Evolutionary conservation across 805 yeast genomes (phyloP).

Genomic region (Maudiozyma turicensis): DNA sequence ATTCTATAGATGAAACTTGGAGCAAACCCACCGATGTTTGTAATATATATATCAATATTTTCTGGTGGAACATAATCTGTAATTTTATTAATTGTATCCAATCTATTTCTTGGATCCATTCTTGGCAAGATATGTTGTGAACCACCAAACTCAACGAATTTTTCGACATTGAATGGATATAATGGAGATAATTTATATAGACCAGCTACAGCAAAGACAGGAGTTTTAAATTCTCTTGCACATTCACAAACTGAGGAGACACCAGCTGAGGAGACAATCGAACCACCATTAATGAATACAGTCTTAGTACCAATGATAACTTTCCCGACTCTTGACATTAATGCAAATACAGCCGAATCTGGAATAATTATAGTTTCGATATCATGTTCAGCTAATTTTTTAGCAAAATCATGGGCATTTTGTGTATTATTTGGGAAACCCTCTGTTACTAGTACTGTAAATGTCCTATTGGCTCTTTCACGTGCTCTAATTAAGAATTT

Average conservation of each 20-base stretch:
- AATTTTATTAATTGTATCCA: slow-evolving; percentile 60
- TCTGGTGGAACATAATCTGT: slow-evolving; percentile 92
- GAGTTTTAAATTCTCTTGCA: slow-evolving; percentile 92
- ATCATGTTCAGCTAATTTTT: slow-evolving; percentile 68
- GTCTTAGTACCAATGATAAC: slow-evolving; percentile 88
- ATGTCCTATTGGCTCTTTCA: slow-evolving; percentile 62
- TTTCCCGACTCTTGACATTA: slow-evolving; percentile 95
- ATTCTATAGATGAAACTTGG: slow-evolving; percentile 94
- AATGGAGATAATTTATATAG: slow-evolving; percentile 85
- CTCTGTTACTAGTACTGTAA: slow-evolving; percentile 87
- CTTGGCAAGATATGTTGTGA: slow-evolving; percentile 39
- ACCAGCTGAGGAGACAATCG: slow-evolving; percentile 79
- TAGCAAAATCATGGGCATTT: slow-evolving; percentile 70
- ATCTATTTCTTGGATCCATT: slow-evolving; percentile 51
- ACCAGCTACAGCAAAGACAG: slow-evolving; percentile 93
- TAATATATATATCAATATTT: slow-evolving; percentile 84
- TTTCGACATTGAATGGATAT: slow-evolving; percentile 81
- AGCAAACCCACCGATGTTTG: slow-evolving; percentile 93
- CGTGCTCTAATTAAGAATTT: slow-evolving; percentile 82
- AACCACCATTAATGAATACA: slow-evolving; percentile 94
- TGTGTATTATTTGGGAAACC: slow-evolving; percentile 82
- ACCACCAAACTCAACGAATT: slow-evolving; percentile 82
- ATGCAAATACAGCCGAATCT: slow-evolving; percentile 85
- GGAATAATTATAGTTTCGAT: slow-evolving; percentile 88
- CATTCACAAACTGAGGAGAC: slow-evolving; percentile 90